These are phyloP conservation scores for Cladophialophora psammophila DNA, from an alignment of 2,329 filamentous ascomycete species.

Conservation along the genomic window DNA sequence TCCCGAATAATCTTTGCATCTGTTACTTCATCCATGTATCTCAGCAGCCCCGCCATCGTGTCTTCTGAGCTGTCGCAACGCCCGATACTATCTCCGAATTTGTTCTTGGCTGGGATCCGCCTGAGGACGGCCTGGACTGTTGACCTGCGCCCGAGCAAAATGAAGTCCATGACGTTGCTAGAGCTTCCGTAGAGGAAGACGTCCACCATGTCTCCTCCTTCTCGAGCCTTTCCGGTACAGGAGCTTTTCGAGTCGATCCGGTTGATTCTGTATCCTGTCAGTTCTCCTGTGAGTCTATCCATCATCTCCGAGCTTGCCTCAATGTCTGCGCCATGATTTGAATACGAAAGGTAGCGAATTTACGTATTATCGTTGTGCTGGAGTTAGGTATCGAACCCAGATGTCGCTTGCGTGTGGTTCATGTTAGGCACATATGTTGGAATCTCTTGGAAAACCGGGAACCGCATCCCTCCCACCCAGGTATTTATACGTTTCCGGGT, in stretches of 20 bases:
- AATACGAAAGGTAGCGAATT: neutral
- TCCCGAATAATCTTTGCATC: constrained; percentile 25
- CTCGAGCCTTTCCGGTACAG: neutral
- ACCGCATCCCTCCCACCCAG: neutral
- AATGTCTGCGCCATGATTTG: neutral
- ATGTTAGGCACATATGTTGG: neutral
- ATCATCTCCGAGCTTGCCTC: neutral
- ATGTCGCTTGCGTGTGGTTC: neutral
- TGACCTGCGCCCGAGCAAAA: constrained; percentile 12
- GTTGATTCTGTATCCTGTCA: constrained; percentile 11
- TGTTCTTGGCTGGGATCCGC: constrained; percentile 5
- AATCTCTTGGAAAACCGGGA: neutral
- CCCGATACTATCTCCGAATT: neutral
- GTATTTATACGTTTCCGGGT: constrained; percentile 14
- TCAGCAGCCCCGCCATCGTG: constrained; percentile 13
- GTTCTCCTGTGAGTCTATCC: neutral
- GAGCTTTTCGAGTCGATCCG: neutral
- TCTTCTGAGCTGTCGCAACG: constrained; percentile 17
- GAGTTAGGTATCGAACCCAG: neutral
- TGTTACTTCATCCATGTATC: constrained; percentile 33
- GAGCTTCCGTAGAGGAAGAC: constrained; percentile 23
- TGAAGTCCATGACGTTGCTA: constrained; percentile 25
- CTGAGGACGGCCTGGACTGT: neutral
- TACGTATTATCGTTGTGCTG: no score
- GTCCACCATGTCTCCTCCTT: constrained; percentile 21